These are phyloP conservation scores for Suillus tomentosus DNA, from an alignment of 768 basidiomycete genomes.

Conservation along the genomic window DNA sequence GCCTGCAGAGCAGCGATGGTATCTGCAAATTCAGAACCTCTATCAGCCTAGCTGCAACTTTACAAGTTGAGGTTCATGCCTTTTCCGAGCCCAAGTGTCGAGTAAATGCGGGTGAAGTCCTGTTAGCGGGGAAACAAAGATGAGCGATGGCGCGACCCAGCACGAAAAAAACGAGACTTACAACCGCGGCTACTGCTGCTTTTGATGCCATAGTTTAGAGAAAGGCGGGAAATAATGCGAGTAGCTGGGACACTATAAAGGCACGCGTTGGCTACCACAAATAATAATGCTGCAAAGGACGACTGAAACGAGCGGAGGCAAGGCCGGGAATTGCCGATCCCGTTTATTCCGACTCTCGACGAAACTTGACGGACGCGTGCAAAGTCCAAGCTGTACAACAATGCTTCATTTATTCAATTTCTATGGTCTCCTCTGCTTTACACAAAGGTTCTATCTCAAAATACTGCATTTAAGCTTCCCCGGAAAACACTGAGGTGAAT, in stretches of 20 bases:
- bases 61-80: slow-evolving; percentile 46
- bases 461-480: neutral
- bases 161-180: slow-evolving; percentile 33
- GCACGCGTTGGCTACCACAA: slow-evolving; percentile 5
- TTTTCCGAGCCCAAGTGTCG: slow-evolving; percentile 82
- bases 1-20: slow-evolving; percentile 88
- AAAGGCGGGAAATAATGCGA: slow-evolving; percentile 11
- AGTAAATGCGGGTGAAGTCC: slow-evolving; percentile 86
- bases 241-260: slow-evolving; percentile 1
- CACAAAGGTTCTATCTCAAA: neutral
- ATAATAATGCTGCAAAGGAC: slow-evolving; percentile 13
- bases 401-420: neutral
- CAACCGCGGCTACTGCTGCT: slow-evolving; percentile 68
- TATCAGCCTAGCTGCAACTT: neutral
- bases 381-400: neutral
- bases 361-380: neutral
- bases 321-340: slow-evolving; percentile 33
- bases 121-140: slow-evolving; percentile 32
- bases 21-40: slow-evolving; percentile 48
- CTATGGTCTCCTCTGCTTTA: neutral
- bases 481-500: neutral
- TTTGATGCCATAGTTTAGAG: slow-evolving; percentile 64
- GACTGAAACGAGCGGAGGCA: slow-evolving; percentile 16
- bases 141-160: slow-evolving; percentile 3
- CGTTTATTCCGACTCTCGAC: slow-evolving; percentile 20